A percentile compares a stretch with the other conserved stretches of the same genome.
phyloP scores from a whole-genome alignment of 768 basidiomycete species.

The Trametes meyenii region DNA sequence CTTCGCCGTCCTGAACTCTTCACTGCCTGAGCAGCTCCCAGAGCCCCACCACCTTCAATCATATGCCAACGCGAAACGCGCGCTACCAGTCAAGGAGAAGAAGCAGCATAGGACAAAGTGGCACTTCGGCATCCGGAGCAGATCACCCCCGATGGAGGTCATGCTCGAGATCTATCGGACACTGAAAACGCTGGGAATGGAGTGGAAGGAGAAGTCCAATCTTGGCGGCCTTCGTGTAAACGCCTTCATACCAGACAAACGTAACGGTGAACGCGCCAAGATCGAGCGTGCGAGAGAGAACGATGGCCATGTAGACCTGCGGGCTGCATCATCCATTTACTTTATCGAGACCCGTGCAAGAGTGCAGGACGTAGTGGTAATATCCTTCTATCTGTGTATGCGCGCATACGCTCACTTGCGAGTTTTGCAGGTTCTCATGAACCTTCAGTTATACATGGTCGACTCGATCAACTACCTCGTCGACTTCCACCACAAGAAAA shows the following conservation, averaged over 20 bases:
- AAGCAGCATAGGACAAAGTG: constrained; percentile 85
- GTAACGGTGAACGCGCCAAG: constrained; percentile 40
- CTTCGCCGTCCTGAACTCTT: constrained; percentile 89
- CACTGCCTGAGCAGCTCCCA: constrained; percentile 63
- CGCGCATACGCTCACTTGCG: neutral
- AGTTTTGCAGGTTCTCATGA: constrained; percentile 83
- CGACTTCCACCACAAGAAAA: constrained; percentile 97
- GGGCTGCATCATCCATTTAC: constrained; percentile 78
- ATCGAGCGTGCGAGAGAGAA: constrained; percentile 66
- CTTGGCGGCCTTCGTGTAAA: constrained; percentile 69
- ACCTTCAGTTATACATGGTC: constrained; percentile 95
- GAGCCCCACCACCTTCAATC: constrained; percentile 75
- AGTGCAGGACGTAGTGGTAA: constrained; percentile 89
- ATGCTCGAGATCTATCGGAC: constrained; percentile 99
- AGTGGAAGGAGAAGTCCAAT: constrained; percentile 93
- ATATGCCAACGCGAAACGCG: constrained; percentile 58
- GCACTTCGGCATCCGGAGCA: constrained; percentile 97
- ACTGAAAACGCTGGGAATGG: constrained; percentile 87
- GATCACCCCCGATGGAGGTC: constrained; percentile 97
- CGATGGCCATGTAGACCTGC: constrained; percentile 65
- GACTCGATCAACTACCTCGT: constrained; percentile 96
- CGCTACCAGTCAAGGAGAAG: constrained; percentile 53
- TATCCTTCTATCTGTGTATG: constrained; percentile 31
- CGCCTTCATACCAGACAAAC: constrained; percentile 35
- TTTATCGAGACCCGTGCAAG: constrained; percentile 92